Evolutionary conservation across 2,329 filamentous ascomycete species (phyloP).

Genomic region (Cercospora sp.): DNA sequence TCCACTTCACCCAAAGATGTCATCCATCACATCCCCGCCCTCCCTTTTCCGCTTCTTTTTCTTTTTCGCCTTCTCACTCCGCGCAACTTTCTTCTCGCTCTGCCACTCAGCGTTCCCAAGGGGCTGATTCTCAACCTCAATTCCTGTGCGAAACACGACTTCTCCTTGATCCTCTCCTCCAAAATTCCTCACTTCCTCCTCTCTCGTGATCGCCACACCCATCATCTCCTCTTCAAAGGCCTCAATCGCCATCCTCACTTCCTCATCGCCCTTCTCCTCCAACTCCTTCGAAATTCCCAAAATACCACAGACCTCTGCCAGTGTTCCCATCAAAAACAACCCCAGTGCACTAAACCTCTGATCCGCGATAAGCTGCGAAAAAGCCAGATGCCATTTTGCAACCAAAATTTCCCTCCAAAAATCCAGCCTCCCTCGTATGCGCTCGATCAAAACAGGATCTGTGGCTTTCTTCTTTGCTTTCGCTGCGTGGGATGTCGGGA

Average conservation of each 20-base stretch:
- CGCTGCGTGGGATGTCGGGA: slow-evolving; percentile 35
- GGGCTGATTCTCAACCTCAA: background rate
- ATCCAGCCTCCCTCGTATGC: slow-evolving; percentile 37
- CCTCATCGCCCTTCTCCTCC: slow-evolving; percentile 45
- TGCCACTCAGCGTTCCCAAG: background rate
- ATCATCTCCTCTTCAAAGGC: slow-evolving; percentile 47
- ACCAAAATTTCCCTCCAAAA: slow-evolving; percentile 45
- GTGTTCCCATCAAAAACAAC: slow-evolving; percentile 46
- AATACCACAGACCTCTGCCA: slow-evolving; percentile 45
- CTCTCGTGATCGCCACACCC: slow-evolving; percentile 34
- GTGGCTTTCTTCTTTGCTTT: slow-evolving; percentile 31
- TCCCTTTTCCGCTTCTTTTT: slow-evolving; percentile 60
- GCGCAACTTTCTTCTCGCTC: background rate
- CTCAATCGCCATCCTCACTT: slow-evolving; percentile 46
- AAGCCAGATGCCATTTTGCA: slow-evolving; percentile 40
- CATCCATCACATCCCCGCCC: slow-evolving; percentile 68
- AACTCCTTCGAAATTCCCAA: slow-evolving; percentile 45
- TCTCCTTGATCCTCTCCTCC: slow-evolving; percentile 39
- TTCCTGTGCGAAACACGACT: background rate
- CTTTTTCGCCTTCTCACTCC: slow-evolving; percentile 30
- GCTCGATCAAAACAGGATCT: slow-evolving; percentile 22
- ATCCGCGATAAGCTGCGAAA: slow-evolving; percentile 49
- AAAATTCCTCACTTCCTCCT: slow-evolving; percentile 27
- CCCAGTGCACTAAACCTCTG: slow-evolving; percentile 50
- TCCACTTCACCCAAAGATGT: slow-evolving; percentile 58